Evolutionary conservation across 257 asterid species (phyloP).

Genomic region (Primulina eburnea): DNA sequence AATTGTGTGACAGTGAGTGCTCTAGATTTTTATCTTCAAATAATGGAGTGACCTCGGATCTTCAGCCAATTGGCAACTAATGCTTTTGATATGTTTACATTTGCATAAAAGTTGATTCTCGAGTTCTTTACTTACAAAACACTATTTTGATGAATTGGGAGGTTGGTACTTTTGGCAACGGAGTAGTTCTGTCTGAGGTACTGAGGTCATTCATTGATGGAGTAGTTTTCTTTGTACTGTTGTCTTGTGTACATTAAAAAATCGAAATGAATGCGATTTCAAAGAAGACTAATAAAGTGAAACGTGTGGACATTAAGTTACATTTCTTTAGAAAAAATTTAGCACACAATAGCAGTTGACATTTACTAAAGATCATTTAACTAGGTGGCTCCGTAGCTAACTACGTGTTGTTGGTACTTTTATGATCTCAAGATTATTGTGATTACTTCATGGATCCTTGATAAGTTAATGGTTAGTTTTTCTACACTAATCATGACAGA

Average conservation of each 20-base stretch:
- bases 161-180: constrained; percentile 25
- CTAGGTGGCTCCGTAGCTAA: not conserved
- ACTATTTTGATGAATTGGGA: constrained; percentile 20
- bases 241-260: constrained; percentile 2
- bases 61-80: constrained; percentile 9
- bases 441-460: constrained; percentile 12
- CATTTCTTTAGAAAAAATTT: not conserved
- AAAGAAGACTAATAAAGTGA: not conserved
- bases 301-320: not conserved
- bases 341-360: constrained; percentile 11
- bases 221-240: not conserved
- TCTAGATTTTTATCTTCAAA: constrained; percentile 9
- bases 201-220: constrained; percentile 28
- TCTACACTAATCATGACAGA: constrained; percentile 50
- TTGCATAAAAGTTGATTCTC: constrained; percentile 8
- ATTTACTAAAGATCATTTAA: not conserved
- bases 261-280: constrained; percentile 4
- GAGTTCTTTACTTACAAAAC: constrained; percentile 5
- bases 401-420: not conserved
- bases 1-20: not conserved
- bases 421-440: not conserved
- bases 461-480: constrained; percentile 23
- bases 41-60: constrained; percentile 19
- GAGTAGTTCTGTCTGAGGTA: constrained; percentile 38
- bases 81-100: not conserved